A percentile compares a stretch with the other conserved stretches of the same genome.
phyloP scores from a whole-genome alignment of 345 rosid species.

The Hibiscus trionum region DNA sequence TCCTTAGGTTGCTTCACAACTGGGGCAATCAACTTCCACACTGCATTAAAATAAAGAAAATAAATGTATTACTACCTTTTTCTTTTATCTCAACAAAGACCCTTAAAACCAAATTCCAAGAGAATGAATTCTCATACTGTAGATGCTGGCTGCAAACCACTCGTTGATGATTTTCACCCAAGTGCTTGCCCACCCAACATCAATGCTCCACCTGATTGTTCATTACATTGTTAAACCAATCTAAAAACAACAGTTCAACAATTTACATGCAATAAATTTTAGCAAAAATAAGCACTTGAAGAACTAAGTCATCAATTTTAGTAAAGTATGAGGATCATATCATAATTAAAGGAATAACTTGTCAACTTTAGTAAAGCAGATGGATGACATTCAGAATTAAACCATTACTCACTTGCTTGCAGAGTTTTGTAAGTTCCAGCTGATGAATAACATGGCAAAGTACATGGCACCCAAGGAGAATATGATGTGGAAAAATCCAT shows the following conservation, averaged over 20 bases:
- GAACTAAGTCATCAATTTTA: neutral
- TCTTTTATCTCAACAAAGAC: neutral
- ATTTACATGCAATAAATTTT: too few species aligned
- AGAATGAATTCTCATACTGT: constrained; percentile 42
- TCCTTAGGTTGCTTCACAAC: constrained; percentile 41
- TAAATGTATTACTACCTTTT: neutral
- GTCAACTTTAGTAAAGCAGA: too few species aligned
- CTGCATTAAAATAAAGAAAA: constrained; percentile 27
- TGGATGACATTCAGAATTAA: neutral
- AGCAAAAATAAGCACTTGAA: too few species aligned
- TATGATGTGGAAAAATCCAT: constrained; percentile 76
- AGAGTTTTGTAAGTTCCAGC: constrained; percentile 70
- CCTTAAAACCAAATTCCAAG: neutral
- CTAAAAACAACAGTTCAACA: too few species aligned
- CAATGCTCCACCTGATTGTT: constrained; percentile 72
- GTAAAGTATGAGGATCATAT: too few species aligned
- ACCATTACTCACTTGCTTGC: constrained; percentile 38
- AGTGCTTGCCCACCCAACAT: constrained; percentile 87
- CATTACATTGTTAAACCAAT: too few species aligned
- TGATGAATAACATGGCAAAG: constrained; percentile 82
- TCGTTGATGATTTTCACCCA: constrained; percentile 87
- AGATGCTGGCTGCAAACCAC: constrained; percentile 79
- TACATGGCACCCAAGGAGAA: constrained; percentile 90
- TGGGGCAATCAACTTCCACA: constrained; percentile 37
- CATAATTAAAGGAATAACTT: too few species aligned